A percentile compares a stretch with the other conserved stretches of the same genome.
Evolutionary conservation across 1,284 basidiomycete genomes (phyloP).

Genomic region (Tranzscheliella williamsii): DNA sequence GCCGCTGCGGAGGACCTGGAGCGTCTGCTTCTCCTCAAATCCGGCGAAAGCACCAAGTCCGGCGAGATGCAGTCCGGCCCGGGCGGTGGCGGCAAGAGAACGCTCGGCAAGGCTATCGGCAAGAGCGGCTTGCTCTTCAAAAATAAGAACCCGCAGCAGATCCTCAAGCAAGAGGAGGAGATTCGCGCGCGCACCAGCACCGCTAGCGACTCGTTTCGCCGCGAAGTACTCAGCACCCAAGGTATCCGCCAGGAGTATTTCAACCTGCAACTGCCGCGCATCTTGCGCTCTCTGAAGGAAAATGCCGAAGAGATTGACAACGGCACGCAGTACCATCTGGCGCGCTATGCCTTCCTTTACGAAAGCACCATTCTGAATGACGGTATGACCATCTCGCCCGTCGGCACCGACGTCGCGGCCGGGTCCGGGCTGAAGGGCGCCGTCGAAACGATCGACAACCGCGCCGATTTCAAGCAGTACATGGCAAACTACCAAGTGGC

Average conservation of each 20-base stretch:
- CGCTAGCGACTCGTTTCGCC: constrained; percentile 85
- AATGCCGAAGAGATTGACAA: constrained; percentile 94
- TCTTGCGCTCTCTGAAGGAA: constrained; percentile 90
- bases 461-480: constrained; percentile 89
- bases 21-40: constrained; percentile 87
- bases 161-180: constrained; percentile 93
- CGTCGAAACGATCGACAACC: constrained; percentile 89
- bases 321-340: constrained; percentile 93
- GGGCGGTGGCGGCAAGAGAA: constrained; percentile 65
- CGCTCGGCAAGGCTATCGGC: constrained; percentile 73
- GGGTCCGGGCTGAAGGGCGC: constrained; percentile 75
- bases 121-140: constrained; percentile 89
- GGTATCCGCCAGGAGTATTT: constrained; percentile 89
- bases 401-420: constrained; percentile 58
- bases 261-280: constrained; percentile 91
- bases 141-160: constrained; percentile 83
- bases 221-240: constrained; percentile 88
- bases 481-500: constrained; percentile 94
- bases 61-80: constrained; percentile 43
- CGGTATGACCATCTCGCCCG: constrained; percentile 78
- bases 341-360: constrained; percentile 89
- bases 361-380: constrained; percentile 88
- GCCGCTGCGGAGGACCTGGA: constrained; percentile 91
- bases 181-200: constrained; percentile 79
- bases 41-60: constrained; percentile 70